phyloP scores from a whole-genome alignment of 768 basidiomycete species.

The Mycena rebaudengoi region DNA sequence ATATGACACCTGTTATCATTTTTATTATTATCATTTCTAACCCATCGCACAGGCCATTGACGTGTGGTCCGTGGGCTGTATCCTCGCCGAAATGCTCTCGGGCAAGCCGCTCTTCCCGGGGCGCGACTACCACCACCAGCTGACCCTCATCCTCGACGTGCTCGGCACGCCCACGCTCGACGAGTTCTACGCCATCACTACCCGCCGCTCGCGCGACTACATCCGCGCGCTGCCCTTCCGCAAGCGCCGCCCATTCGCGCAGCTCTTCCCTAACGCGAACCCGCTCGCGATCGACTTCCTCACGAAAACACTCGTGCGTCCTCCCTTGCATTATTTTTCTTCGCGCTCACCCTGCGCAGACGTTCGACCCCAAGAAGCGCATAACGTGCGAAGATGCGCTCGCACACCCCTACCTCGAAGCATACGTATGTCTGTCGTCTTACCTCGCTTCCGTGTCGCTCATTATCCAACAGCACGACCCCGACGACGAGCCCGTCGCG shows the following conservation, averaged over 20 bases:
- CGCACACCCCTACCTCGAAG: slow-evolving; percentile 94
- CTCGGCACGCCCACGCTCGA: slow-evolving; percentile 91
- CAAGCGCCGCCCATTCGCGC: slow-evolving; percentile 74
- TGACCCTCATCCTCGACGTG: slow-evolving; percentile 93
- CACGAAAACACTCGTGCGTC: too few species aligned
- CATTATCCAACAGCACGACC: slow-evolving; percentile 78
- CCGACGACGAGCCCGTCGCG: slow-evolving; percentile 88
- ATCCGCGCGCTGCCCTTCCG: slow-evolving; percentile 90
- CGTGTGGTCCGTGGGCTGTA: slow-evolving; percentile 88
- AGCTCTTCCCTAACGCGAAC: slow-evolving; percentile 80
- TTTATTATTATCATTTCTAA: too few species aligned
- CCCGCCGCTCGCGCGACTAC: slow-evolving; percentile 72
- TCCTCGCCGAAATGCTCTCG: slow-evolving; percentile 89
- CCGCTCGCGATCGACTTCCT: too few species aligned
- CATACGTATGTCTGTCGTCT: slow-evolving; percentile 55
- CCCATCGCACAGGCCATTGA: slow-evolving; percentile 87
- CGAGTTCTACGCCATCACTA: slow-evolving; percentile 93
- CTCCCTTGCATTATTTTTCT: slow-evolving; percentile 26
- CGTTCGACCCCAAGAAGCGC: slow-evolving; percentile 98
- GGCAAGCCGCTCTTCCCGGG: slow-evolving; percentile 96
- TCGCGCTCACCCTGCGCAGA: slow-evolving; percentile 50
- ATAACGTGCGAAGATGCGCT: slow-evolving; percentile 94
- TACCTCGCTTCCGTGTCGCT: background rate
- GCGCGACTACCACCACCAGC: slow-evolving; percentile 95
- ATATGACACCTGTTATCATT: too few species aligned